Evolutionary conservation across 352 stramenopile species (phyloP).

Genomic region (Phytophthora pisi): DNA sequence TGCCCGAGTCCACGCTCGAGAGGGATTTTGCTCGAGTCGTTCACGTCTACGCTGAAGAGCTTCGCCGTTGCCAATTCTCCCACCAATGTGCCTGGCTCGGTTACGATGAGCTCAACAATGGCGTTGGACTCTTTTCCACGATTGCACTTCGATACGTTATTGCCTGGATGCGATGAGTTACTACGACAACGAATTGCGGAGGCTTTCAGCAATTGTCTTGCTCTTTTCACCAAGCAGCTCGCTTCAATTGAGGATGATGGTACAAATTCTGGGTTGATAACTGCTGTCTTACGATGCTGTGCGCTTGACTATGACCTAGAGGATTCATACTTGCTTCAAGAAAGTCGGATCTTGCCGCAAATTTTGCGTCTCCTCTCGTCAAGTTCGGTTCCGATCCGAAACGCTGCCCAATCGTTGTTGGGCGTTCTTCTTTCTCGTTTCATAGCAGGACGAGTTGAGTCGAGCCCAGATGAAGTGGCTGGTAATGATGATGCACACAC

Average conservation of each 20-base stretch:
- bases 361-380: conserved; percentile 63
- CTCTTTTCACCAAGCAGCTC: conserved; percentile 38
- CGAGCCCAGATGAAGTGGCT: conserved; percentile 19
- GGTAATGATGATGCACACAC: conserved; percentile 6
- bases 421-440: conserved; percentile 70
- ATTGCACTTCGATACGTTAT: conserved; percentile 62
- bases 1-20: conserved; percentile 36
- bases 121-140: conserved; percentile 28
- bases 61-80: conserved; percentile 40
- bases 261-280: conserved; percentile 37
- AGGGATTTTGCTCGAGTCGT: conserved; percentile 58
- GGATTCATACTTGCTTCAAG: conserved; percentile 71
- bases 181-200: conserved; percentile 53
- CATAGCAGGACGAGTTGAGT: conserved; percentile 40
- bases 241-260: conserved; percentile 29
- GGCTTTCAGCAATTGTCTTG: conserved; percentile 54
- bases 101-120: conserved; percentile 8
- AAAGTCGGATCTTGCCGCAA: conserved; percentile 60
- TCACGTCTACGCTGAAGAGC: conserved; percentile 47
- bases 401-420: conserved; percentile 60
- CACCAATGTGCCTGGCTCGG: conserved; percentile 21
- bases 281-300: conserved; percentile 57
- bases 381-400: conserved; percentile 45
- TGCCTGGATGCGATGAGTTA: conserved; percentile 59
- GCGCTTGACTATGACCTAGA: conserved; percentile 80